Base-by-base conservation (phyloP, 2,329 filamentous ascomycete species). In the Paramyrothecium sp. region DNA sequence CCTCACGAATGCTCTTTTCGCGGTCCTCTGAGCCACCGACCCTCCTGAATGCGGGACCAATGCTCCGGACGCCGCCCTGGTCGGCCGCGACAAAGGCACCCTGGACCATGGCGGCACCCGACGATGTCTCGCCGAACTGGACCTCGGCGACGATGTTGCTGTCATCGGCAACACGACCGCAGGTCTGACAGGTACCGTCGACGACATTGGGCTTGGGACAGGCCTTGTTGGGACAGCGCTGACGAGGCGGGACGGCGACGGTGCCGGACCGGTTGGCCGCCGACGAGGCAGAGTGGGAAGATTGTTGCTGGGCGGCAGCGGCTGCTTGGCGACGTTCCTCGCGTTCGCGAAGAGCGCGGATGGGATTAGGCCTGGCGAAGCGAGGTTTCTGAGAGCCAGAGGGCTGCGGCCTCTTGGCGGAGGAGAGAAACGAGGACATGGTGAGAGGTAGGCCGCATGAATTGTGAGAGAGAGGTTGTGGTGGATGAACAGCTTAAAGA, bases 131-230 rank as follows among this genome's bases (percentile, higher is more conserved):
- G 62, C 92, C 92, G 69, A 98, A 99, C 21, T 89, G 89, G 60
- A 98, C 86, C 72, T 99, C 95, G 52, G 92, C 86, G 58, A 97
- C 93, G 61, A 98, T 97, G 68, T 96, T 92, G 70, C 87, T 88
- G 69, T 96, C 90, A 65, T 90, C 89, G 56, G 94, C 85, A 63
- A 97, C 86, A 59, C 86, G 88, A 81, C 92, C 94, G 73, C 95
- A 98, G 51, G 86, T 89, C 60, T 87, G 85, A 75, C 95, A 98
- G 63, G 91, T 83, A 41, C 86, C 86, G 63, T 88, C 85, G 54
- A 83, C 78, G 53, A 89, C 81, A 56, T 86, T 81, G 17, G 85
- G 84, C 54, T 82, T 82, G n/a, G 78, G 77, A 70, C 86, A 89
- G 52, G 77, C 74, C 58, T 84, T 81, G 68, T 87, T 88, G 13